Conservation (phyloP, 2,329 filamentous ascomycete genomes). For the Hypoxylon sp. region DNA sequence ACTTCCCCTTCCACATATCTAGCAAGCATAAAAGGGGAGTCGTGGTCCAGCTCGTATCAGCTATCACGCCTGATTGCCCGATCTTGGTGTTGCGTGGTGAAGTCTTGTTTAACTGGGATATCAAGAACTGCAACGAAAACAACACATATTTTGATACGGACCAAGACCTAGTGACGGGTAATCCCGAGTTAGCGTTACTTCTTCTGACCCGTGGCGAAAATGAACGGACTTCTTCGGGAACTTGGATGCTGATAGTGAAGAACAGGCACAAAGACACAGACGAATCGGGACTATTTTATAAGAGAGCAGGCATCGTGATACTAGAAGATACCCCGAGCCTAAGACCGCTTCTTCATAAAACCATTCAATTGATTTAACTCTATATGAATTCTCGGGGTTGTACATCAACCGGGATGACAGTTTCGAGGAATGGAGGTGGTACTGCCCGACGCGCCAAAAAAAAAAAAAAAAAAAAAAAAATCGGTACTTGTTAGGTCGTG, state of each 20-base stretch:
- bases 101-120: neutral
- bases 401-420: too few species aligned
- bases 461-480: neutral
- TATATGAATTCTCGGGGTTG: neutral
- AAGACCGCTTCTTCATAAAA: neutral
- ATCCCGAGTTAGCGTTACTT: neutral
- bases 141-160: neutral
- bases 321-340: neutral
- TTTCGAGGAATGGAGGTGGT: neutral
- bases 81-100: neutral
- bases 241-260: neutral
- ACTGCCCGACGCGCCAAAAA: neutral
- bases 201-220: neutral
- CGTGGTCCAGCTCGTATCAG: too few species aligned
- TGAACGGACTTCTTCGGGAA: neutral
- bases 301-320: neutral
- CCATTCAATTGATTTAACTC: neutral
- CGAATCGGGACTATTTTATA: neutral
- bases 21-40: too few species aligned
- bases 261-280: neutral
- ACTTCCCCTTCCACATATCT: too few species aligned
- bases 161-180: neutral
- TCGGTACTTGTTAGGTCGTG: neutral
- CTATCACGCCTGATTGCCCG: too few species aligned
- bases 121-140: neutral